Base-by-base conservation (phyloP, 495 filamentous ascomycete species). In the Platismatia glauca region DNA sequence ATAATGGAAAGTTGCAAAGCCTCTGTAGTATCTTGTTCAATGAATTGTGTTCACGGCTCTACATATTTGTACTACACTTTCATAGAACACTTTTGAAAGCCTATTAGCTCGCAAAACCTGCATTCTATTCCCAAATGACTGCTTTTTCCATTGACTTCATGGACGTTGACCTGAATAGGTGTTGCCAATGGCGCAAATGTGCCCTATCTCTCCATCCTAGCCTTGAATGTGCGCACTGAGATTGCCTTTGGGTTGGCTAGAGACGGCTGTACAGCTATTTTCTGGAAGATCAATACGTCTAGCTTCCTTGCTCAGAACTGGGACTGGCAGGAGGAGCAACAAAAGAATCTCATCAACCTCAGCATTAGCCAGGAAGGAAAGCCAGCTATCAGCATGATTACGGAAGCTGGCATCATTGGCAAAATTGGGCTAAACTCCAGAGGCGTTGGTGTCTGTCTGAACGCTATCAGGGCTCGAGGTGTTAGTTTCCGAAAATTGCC, bases 361-460 rank as follows among this genome's bases (percentile, higher is more conserved):
- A 76, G 77, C 15, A 81, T 88, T 68, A 76, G 75, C 37, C 77
- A 75, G 62, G 6, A 58, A 13, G 71, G 67, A 18, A 81, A 78
- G 63, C 80, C 82, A 7, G 75, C 68, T 6, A 80, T 84, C 46
- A 72, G 76, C 35, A 78, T 80, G 74, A 69, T 79, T 38, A 77
- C 75, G 22, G 75, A 88, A 73, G 86, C 85, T 22, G 86, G 86
- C 1, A 82, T 89, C n/a, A 80, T 89, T 24, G 84, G 85, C 24
- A 90, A 90, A 68, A 88, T 89, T 46, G 86, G 87, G 2, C 75
- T 88, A 68, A 89, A 88, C 66, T 74, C 73, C 18, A 70, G 73
- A 0, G 83, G 84, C 4, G 84, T 89, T 2, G 85, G 86, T 4
- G 81, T 81, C n/a, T 84, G 81, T 53, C 73, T 89, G 24, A 89